Conservation (phyloP, 495 filamentous ascomycete genomes). For the Penicillium mononematosum region DNA sequence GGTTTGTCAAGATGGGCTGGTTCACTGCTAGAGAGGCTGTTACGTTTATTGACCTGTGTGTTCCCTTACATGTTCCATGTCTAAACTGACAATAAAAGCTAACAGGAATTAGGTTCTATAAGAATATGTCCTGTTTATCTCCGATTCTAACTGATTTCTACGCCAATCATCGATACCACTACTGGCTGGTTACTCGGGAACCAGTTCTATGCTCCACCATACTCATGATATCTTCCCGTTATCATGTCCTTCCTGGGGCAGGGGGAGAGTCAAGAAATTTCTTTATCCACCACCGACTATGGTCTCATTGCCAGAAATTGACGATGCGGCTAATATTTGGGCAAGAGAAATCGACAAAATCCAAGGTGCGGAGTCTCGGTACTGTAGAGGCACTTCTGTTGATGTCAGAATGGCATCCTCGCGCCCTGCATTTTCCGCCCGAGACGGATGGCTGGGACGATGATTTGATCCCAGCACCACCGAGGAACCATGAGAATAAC, state of each 20-base stretch:
- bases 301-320: conserved; percentile 54
- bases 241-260: conserved; percentile 51
- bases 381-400: conserved; percentile 53
- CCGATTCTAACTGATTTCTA: conserved; percentile 54
- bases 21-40: conserved; percentile 53
- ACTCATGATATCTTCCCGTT: conserved; percentile 54
- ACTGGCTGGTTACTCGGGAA: conserved; percentile 45
- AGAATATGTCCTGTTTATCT: conserved; percentile 52
- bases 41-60: conserved; percentile 54
- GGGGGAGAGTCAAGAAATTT: conserved; percentile 53
- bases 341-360: conserved; percentile 48
- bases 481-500: conserved; percentile 18
- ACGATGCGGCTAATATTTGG: conserved; percentile 52
- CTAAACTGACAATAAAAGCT: conserved; percentile 2
- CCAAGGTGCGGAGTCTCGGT: conserved; percentile 48
- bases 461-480: conserved; percentile 33
- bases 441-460: conserved; percentile 52
- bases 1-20: conserved; percentile 55
- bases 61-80: not conserved
- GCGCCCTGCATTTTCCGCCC: conserved; percentile 53
- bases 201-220: conserved; percentile 52
- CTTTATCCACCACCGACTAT: conserved; percentile 54
- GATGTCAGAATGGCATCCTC: conserved; percentile 58
- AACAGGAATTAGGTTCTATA: conserved; percentile 52
- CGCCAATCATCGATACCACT: conserved; percentile 45